Percentiles rank a stretch among this genome's conserved stretches.
Evolutionary conservation across 441 rosid species (phyloP).

Genomic region (Euphorbia schlechtendalii): DNA sequence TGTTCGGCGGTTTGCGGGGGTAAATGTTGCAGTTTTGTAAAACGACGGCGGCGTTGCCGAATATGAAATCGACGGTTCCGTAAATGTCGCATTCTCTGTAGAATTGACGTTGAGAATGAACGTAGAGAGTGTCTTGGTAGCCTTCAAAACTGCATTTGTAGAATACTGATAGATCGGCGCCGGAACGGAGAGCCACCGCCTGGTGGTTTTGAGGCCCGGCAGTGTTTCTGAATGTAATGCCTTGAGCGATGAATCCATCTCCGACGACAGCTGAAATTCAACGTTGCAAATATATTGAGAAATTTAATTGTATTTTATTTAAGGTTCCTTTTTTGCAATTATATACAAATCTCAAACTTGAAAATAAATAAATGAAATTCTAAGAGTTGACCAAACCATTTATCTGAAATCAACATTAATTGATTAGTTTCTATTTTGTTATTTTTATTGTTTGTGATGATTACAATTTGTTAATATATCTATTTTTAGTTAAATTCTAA

Average conservation of each 20-base stretch:
- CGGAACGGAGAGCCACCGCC: conserved; percentile 80
- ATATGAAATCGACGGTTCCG: conserved; percentile 79
- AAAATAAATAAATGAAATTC: too few species aligned
- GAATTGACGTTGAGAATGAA: conserved; percentile 61
- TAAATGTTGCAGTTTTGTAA: conserved; percentile 68
- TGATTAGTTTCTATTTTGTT: too few species aligned
- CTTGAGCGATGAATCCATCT: conserved; percentile 61
- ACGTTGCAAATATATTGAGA: background rate
- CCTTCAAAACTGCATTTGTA: conserved; percentile 65
- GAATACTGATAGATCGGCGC: conserved; percentile 70
- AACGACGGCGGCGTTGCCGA: conserved; percentile 71
- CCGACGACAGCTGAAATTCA: conserved; percentile 37
- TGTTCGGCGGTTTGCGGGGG: conserved; percentile 46
- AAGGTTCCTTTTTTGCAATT: too few species aligned
- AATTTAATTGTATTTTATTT: too few species aligned
- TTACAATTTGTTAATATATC: too few species aligned
- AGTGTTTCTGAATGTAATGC: conserved; percentile 60
- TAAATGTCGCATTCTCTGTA: conserved; percentile 65
- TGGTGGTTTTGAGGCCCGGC: conserved; percentile 75
- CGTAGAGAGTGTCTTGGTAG: conserved; percentile 75
- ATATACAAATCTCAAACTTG: too few species aligned
- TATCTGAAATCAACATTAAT: too few species aligned
- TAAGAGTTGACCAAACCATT: too few species aligned
- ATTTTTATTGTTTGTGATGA: too few species aligned
- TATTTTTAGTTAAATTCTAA: too few species aligned